Evolutionary conservation across 1,284 basidiomycete genomes (phyloP).

Genomic region (Ustilago vetiveriae): DNA sequence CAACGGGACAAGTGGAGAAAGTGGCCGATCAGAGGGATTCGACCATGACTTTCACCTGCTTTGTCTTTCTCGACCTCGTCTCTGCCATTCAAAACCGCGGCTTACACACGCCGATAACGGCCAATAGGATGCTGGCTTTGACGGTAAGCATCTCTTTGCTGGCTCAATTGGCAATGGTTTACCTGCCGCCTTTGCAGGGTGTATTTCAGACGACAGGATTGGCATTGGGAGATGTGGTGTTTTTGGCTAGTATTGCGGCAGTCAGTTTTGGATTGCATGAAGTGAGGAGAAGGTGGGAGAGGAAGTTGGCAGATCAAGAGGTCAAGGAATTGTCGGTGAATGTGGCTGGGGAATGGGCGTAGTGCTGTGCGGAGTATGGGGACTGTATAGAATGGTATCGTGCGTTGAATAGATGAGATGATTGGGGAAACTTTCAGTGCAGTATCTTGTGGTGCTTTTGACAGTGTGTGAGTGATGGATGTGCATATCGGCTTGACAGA

Average conservation of each 20-base stretch:
- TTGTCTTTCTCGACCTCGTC: constrained; percentile 94
- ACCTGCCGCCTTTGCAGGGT: constrained; percentile 86
- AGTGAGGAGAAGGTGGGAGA: constrained; percentile 79
- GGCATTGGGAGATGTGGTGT: constrained; percentile 75
- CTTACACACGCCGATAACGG: constrained; percentile 43
- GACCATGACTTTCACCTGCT: constrained; percentile 83
- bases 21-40: constrained; percentile 45
- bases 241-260: constrained; percentile 77
- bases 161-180: constrained; percentile 84
- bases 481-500: too few species aligned
- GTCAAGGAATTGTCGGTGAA: constrained; percentile 4
- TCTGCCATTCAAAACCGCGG: constrained; percentile 94
- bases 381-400: too few species aligned
- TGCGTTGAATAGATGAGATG: neutral
- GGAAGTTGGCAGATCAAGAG: constrained; percentile 21
- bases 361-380: too few species aligned
- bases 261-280: constrained; percentile 82
- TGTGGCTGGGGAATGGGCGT: constrained; percentile 21
- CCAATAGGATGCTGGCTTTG: constrained; percentile 85
- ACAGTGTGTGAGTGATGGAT: too few species aligned
- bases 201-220: constrained; percentile 93
- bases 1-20: neutral
- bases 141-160: constrained; percentile 86
- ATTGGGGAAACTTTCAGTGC: too few species aligned
- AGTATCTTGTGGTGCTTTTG: too few species aligned